Evolutionary conservation across 345 rosid genomes (phyloP).

Genomic region (Triadica sebifera): DNA sequence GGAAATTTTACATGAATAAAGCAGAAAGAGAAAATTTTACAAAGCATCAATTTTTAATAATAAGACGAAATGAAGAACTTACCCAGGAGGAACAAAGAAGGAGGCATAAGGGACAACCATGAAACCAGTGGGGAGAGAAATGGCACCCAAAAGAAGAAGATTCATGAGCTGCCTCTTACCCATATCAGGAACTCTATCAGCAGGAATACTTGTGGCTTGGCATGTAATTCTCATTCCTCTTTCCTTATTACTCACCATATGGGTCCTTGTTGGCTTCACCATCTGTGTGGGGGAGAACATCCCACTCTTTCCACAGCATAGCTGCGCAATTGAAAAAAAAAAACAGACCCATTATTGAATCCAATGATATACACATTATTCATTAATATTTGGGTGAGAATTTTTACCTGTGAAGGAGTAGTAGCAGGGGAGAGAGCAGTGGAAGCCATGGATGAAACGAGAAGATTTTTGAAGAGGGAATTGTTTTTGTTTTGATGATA

Average conservation of each 20-base stretch:
- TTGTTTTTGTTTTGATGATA: slow-evolving; percentile 12
- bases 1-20: no score
- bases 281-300: slow-evolving; percentile 50
- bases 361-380: background rate
- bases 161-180: slow-evolving; percentile 81
- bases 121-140: slow-evolving; percentile 78
- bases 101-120: slow-evolving; percentile 79
- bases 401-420: slow-evolving; percentile 62
- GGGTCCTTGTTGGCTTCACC: slow-evolving; percentile 46
- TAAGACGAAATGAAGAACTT: background rate
- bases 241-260: slow-evolving; percentile 42
- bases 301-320: slow-evolving; percentile 63
- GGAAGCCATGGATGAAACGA: slow-evolving; percentile 51
- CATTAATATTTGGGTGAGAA: background rate
- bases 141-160: slow-evolving; percentile 75
- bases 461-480: background rate
- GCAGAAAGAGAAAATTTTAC: no score
- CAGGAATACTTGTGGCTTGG: slow-evolving; percentile 76
- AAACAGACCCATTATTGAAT: background rate
- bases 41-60: no score
- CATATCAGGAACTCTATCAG: slow-evolving; percentile 94
- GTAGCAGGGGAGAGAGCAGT: slow-evolving; percentile 61
- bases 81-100: slow-evolving; percentile 90
- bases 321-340: slow-evolving; percentile 27
- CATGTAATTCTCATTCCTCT: slow-evolving; percentile 53